A percentile compares a stretch with the other conserved stretches of the same genome.
phyloP scores from a whole-genome alignment of 1,284 basidiomycete species.

The Volvariella volvacea region DNA sequence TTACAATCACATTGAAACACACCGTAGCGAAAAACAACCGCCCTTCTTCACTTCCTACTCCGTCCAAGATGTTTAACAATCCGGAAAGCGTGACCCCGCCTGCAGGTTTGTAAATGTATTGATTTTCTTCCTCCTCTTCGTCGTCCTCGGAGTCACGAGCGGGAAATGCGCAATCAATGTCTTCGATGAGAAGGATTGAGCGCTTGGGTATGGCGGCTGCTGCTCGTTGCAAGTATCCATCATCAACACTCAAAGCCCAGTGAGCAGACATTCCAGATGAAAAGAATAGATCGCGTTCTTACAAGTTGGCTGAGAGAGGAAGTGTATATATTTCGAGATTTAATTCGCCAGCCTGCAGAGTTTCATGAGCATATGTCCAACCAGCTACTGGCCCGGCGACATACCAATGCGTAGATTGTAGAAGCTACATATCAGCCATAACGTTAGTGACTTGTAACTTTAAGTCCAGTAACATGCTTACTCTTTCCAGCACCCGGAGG shows the following conservation, averaged over 20 bases:
- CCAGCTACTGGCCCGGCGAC: slow-evolving; percentile 5
- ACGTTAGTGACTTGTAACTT: too few species aligned
- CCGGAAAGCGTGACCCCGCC: slow-evolving; percentile 39
- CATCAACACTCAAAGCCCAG: slow-evolving; percentile 16
- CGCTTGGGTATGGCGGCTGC: slow-evolving; percentile 40
- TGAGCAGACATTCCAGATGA: background rate
- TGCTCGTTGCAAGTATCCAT: slow-evolving; percentile 34
- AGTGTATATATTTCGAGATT: slow-evolving; percentile 54
- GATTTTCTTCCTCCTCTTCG: slow-evolving; percentile 13
- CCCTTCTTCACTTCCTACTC: slow-evolving; percentile 49
- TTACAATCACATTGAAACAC: too few species aligned
- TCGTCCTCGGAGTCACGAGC: slow-evolving; percentile 35
- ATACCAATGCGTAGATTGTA: slow-evolving; percentile 49
- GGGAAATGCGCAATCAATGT: slow-evolving; percentile 50
- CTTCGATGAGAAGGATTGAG: slow-evolving; percentile 45
- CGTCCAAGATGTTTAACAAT: slow-evolving; percentile 48
- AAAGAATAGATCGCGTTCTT: slow-evolving; percentile 15
- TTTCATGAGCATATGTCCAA: background rate
- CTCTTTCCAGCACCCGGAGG: slow-evolving; percentile 49
- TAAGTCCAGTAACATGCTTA: too few species aligned
- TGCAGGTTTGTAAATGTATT: slow-evolving; percentile 2
- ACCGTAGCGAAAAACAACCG: slow-evolving; percentile 50
- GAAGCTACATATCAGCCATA: slow-evolving; percentile 33
- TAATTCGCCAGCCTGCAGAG: slow-evolving; percentile 41
- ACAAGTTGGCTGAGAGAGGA: slow-evolving; percentile 43